Percentiles rank a stretch among this genome's conserved stretches.
phyloP scores from a whole-genome alignment of 805 yeast genomes.

The Scheffersomyces lignosus region DNA sequence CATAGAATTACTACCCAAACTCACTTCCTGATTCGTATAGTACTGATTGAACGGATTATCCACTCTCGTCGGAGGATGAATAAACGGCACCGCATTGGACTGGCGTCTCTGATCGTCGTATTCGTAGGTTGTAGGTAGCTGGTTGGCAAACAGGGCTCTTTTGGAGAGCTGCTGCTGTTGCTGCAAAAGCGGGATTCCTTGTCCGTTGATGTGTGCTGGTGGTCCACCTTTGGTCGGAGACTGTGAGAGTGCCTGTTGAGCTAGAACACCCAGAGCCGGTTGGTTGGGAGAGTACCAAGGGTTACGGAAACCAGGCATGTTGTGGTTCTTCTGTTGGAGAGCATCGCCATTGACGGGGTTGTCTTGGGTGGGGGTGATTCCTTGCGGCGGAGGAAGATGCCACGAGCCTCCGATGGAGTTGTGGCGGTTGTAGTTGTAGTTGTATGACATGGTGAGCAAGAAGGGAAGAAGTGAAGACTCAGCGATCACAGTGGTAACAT shows the following conservation, averaged over 20 bases:
- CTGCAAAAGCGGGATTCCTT: slow-evolving; percentile 28
- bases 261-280: slow-evolving; percentile 4
- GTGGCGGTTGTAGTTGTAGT: slow-evolving; percentile 34
- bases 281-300: slow-evolving; percentile 41
- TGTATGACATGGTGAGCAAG: slow-evolving; percentile 31
- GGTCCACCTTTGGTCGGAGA: slow-evolving; percentile 28
- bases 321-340: slow-evolving; percentile 8
- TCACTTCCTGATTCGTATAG: slow-evolving; percentile 39
- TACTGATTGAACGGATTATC: slow-evolving; percentile 47
- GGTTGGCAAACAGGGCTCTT: slow-evolving; percentile 41
- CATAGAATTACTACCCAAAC: slow-evolving; percentile 19
- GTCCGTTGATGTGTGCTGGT: no score
- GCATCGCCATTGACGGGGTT: slow-evolving; percentile 5
- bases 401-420: slow-evolving; percentile 41
- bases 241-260: slow-evolving; percentile 8
- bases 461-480: no score
- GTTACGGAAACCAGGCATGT: slow-evolving; percentile 38
- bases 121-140: slow-evolving; percentile 53
- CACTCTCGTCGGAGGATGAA: slow-evolving; percentile 46
- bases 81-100: slow-evolving; percentile 23
- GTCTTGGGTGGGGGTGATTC: slow-evolving; percentile 9
- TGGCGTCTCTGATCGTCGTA: slow-evolving; percentile 26
- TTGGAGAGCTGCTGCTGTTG: slow-evolving; percentile 26
- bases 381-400: slow-evolving; percentile 34
- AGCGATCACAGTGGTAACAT: no score